Percentiles rank a stretch among this genome's conserved stretches.
phyloP scores from a whole-genome alignment of 2,329 filamentous ascomycete genomes.

The Phaeosphaeria sp. region DNA sequence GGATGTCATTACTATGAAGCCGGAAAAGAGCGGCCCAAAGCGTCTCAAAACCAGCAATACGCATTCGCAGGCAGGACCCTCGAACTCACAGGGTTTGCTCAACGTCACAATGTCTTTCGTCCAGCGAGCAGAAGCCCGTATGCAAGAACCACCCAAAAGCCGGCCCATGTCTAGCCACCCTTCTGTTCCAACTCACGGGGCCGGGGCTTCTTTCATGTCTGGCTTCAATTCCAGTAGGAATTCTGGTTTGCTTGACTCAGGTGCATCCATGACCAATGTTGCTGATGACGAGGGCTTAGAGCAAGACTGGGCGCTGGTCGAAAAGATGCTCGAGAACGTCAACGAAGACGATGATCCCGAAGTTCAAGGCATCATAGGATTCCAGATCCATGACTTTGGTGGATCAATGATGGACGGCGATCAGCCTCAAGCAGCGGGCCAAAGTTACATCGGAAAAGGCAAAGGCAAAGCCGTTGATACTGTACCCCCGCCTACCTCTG shows the following conservation, averaged over 20 bases:
- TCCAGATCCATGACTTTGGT: slow-evolving; percentile 6
- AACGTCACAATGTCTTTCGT: slow-evolving; percentile 2
- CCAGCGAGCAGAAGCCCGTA: neutral
- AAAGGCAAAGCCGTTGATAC: neutral
- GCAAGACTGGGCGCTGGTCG: slow-evolving; percentile 9
- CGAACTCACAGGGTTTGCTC: neutral
- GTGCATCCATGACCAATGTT: slow-evolving; percentile 9
- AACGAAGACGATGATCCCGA: slow-evolving; percentile 1
- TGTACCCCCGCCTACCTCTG: neutral
- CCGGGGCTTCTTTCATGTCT: neutral
- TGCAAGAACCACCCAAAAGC: neutral
- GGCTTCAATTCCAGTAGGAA: neutral
- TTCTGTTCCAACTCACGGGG: neutral
- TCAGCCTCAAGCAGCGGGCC: neutral
- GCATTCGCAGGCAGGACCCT: neutral
- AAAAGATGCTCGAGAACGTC: slow-evolving; percentile 6
- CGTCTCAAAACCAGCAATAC: neutral
- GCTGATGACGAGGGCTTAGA: slow-evolving; percentile 6
- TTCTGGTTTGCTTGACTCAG: neutral
- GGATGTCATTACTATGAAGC: neutral
- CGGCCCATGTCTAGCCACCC: neutral
- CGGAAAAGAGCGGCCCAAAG: neutral
- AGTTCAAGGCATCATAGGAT: slow-evolving; percentile 9
- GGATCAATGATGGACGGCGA: neutral
- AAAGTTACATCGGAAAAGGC: neutral